Conservation (phyloP, 805 yeast species). For the Ogataea parapolymorpha region DNA sequence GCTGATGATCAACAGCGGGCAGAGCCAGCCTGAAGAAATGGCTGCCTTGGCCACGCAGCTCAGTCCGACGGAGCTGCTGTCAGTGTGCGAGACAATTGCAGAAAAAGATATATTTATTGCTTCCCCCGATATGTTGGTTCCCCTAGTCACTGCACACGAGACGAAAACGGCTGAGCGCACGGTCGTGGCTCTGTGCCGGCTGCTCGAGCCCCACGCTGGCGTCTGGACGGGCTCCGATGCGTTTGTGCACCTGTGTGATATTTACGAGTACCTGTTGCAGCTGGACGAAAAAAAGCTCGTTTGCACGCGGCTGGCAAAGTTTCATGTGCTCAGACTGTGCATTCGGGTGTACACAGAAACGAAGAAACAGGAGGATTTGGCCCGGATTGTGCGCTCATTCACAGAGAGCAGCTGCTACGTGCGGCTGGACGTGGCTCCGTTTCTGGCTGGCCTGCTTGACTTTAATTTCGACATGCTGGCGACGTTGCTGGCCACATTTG, state of each 20-base stretch:
- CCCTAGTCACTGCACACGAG: slow-evolving; percentile 18
- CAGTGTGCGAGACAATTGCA: background rate
- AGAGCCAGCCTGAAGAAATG: background rate
- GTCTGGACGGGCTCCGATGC: slow-evolving; percentile 26
- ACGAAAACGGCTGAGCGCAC: slow-evolving; percentile 41
- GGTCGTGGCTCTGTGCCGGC: slow-evolving; percentile 31
- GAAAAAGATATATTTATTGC: background rate
- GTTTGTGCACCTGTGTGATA: slow-evolving; percentile 32
- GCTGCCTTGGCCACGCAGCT: background rate
- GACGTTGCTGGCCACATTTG: slow-evolving; percentile 30
- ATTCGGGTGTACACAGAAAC: slow-evolving; percentile 27
- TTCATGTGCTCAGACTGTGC: slow-evolving; percentile 34
- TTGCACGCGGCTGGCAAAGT: slow-evolving; percentile 35
- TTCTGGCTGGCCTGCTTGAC: slow-evolving; percentile 11
- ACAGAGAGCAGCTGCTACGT: slow-evolving; percentile 20
- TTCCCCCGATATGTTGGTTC: background rate
- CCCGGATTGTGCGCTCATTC: slow-evolving; percentile 5
- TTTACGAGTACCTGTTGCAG: slow-evolving; percentile 42
- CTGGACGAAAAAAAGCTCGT: slow-evolving; percentile 41
- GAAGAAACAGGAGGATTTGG: slow-evolving; percentile 7
- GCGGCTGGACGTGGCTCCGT: slow-evolving; percentile 22
- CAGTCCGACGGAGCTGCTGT: background rate
- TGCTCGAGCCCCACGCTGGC: slow-evolving; percentile 28
- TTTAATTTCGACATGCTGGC: slow-evolving; percentile 30
- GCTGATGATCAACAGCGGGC: background rate